These are phyloP conservation scores for Polytrichum formosum DNA, from an alignment of 225 moss, liverwort and hornwort genomes.

Conservation along the genomic window DNA sequence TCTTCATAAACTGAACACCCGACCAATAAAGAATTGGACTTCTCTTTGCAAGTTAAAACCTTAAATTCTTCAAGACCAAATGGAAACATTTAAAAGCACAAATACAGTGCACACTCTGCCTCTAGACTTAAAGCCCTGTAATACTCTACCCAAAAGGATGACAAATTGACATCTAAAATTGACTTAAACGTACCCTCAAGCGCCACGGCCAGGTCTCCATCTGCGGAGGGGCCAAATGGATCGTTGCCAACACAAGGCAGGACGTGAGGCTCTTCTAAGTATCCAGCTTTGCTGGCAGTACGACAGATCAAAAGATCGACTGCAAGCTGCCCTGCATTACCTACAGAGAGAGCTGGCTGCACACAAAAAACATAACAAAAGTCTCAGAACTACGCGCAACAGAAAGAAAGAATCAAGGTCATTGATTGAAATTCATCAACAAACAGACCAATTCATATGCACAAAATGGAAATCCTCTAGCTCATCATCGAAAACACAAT, in stretches of 20 bases:
- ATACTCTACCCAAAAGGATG: no score
- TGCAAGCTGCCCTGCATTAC: conserved; percentile 94
- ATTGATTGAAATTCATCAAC: background rate
- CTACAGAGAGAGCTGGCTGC: conserved; percentile 91
- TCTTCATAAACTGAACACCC: conserved; percentile 66
- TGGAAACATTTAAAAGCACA: no score
- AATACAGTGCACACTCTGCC: no score
- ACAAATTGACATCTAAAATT: no score
- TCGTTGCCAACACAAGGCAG: conserved; percentile 94
- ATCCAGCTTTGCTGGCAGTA: conserved; percentile 62
- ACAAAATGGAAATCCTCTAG: no score
- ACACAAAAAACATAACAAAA: conserved; percentile 18
- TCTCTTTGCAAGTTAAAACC: background rate
- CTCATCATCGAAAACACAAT: no score
- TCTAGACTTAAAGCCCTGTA: no score
- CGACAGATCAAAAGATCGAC: conserved; percentile 73
- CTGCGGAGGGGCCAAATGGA: conserved; percentile 72
- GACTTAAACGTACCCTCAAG: conserved; percentile 59
- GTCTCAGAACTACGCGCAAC: background rate
- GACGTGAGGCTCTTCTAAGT: conserved; percentile 78
- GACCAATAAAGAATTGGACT: conserved; percentile 10
- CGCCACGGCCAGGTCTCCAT: conserved; percentile 72
- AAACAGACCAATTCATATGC: no score
- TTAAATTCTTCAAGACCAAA: background rate
- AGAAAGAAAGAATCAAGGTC: background rate